Base-by-base conservation (phyloP, 371 early-diverging fungal species). In the Syncephalis fuscata region DNA sequence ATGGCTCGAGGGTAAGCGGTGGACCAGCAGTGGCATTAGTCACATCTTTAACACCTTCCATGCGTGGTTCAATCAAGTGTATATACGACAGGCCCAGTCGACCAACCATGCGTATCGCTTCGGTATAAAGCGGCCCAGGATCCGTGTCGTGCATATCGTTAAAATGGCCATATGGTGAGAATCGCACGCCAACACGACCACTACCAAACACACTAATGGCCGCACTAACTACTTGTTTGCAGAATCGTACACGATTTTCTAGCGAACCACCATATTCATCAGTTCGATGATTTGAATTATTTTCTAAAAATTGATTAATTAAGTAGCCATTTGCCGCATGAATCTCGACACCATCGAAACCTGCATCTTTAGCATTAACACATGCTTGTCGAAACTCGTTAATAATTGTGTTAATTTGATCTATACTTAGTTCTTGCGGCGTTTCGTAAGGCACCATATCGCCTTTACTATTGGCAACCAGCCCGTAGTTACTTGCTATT, bases 271-370 rank as follows among this genome's bases (percentile, higher is more conserved):
- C 71, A 54, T 76, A 82, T n/a, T 57, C 53, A 57, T 82, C 81
- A 0, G 73, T 72, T 22, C 83, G 68, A 15, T 55, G 37, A 54
- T 80, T 82, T 38, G 56, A 43, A 16, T 53, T 20, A 0, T 51
- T 65, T 25, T 61, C 60, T 19, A 73, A 45, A 63, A 82, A 81
- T 44, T 74, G 70, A 45, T 73, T 62, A 39, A 76, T 38, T 43
- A 81, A 58, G 58, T 73, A 78, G 1, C 79, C 78, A 43, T 78
- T 70, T 0, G 75, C 78, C 48, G 59, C 66, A 56, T 85, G 82
- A 22, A 85, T 61, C 48, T 82, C 78, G 3, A 83, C 59, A 39
- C 70, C 77, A 46, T 82, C 78, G 52, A 82, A 80, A 1, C 72
- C 80, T 10, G 69, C 68, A n/a, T 25, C 20, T 17, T 45, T 50